Evolutionary conservation across 148 eudicot genomes (phyloP), one percentile per base, ranked within the genome.

Genomic region (Rhododendron williamsianum): DNA sequence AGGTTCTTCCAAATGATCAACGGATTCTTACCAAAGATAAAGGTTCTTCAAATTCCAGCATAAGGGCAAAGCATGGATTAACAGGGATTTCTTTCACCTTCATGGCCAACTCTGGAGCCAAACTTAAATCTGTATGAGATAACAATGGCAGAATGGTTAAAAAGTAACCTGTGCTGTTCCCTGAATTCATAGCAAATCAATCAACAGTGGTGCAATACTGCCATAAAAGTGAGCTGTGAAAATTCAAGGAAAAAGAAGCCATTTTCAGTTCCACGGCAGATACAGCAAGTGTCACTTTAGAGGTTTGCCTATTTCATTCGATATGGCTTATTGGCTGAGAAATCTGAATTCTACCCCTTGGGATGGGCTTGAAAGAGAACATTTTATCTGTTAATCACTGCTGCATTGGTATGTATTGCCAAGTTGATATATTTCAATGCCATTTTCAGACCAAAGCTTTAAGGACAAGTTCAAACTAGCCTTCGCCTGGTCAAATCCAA

Each of bases 41-140:
- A 84, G 99, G 98, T 85, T 92, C 91, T 81, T 86, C 86, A 91
- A 95, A 95, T 74, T 96, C 99, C 86, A 97, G 84, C 99, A 97
- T 95, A 81, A 97, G 95, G 86, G 96, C 94, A 89, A 97, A 97
- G 86, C 98, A 92, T 73, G 99, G 87, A 87, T 86, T 90, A 86
- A 86, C 91, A 33, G 98, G 96, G 78, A 97, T 88, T 87, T 95
- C 92, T 87, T 92, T 87, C 86, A 92, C 78, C 89, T 84, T 90
- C 49, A 81, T 54, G 69, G 95, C 93, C 88, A 92, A 21, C 84
- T 91, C 90, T 30, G 98, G 96, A 79, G 90, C 84, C 91, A 91
- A 78, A 82, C 86, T 88, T 87, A 90, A 69, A 88, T 93, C 99
- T 96, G 91, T 82, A 85, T 56, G 48, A 25, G 86, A 79, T 7